Evolutionary conservation across 2,329 filamentous ascomycete genomes (phyloP).

Genomic region (Colletotrichum liaoningense): DNA sequence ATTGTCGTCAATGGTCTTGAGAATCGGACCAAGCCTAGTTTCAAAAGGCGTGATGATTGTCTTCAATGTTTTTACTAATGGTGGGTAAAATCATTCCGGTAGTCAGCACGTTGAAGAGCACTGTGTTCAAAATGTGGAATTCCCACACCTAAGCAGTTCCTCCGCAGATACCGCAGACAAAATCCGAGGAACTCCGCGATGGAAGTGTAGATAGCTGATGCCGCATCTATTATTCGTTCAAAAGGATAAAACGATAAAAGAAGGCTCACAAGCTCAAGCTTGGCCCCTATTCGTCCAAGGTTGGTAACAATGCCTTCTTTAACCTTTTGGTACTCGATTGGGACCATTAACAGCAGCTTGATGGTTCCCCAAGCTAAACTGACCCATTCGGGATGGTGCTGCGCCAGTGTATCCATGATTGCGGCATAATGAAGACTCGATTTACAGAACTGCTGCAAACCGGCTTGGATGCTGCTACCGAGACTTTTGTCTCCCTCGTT

Average conservation of each 20-base stretch:
- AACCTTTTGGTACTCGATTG: neutral
- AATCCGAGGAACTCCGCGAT: too few species aligned
- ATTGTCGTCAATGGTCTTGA: too few species aligned
- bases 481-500: too few species aligned
- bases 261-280: neutral
- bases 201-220: accelerated
- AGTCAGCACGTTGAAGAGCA: too few species aligned
- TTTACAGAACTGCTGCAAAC: neutral
- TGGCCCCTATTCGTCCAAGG: neutral
- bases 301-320: neutral
- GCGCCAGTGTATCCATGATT: neutral
- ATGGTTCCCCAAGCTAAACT: neutral
- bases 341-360: accelerated
- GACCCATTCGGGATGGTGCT: neutral
- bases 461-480: accelerated
- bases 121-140: too few species aligned
- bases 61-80: too few species aligned
- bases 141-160: too few species aligned
- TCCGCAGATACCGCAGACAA: too few species aligned
- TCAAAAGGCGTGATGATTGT: too few species aligned
- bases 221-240: neutral
- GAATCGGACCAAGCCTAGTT: too few species aligned
- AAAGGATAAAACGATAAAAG: neutral
- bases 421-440: neutral
- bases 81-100: too few species aligned